Conservation (phyloP, 306 rosid genomes). For the Chamaecrista fasciculata region DNA sequence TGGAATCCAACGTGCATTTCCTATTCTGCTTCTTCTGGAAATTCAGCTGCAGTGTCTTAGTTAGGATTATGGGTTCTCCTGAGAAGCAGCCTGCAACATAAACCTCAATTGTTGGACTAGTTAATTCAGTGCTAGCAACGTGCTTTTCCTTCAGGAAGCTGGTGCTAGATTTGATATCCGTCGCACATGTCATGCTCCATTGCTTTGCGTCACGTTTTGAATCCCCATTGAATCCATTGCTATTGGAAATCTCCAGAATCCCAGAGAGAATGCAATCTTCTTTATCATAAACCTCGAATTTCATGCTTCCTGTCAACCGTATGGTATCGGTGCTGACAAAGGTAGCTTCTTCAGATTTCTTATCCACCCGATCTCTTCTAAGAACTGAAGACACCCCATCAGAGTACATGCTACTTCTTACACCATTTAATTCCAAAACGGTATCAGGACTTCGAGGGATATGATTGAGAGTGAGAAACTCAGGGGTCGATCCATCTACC, state of each 20-base stretch:
- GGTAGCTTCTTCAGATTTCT: constrained; percentile 78
- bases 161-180: constrained; percentile 44
- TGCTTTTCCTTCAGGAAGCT: constrained; percentile 72
- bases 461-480: constrained; percentile 67
- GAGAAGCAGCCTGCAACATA: constrained; percentile 84
- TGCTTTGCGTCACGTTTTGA: constrained; percentile 45
- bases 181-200: constrained; percentile 82
- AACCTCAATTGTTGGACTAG: constrained; percentile 72
- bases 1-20: constrained; percentile 60
- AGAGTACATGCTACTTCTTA: constrained; percentile 57
- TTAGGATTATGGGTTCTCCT: constrained; percentile 73
- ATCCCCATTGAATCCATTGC: constrained; percentile 57
- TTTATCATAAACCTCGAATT: constrained; percentile 73
- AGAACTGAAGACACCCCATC: constrained; percentile 77
- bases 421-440: constrained; percentile 84
- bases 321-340: constrained; percentile 85
- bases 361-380: constrained; percentile 82
- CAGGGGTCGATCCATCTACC: constrained; percentile 71
- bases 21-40: constrained; percentile 58
- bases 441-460: constrained; percentile 75
- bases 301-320: constrained; percentile 70
- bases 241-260: constrained; percentile 67
- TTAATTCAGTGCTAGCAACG: constrained; percentile 41
- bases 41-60: constrained; percentile 66
- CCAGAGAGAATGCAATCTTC: constrained; percentile 73